A percentile compares a stretch with the other conserved stretches of the same genome.
phyloP scores from a whole-genome alignment of 768 basidiomycete genomes.

The Lepiota brunneoincarnata region DNA sequence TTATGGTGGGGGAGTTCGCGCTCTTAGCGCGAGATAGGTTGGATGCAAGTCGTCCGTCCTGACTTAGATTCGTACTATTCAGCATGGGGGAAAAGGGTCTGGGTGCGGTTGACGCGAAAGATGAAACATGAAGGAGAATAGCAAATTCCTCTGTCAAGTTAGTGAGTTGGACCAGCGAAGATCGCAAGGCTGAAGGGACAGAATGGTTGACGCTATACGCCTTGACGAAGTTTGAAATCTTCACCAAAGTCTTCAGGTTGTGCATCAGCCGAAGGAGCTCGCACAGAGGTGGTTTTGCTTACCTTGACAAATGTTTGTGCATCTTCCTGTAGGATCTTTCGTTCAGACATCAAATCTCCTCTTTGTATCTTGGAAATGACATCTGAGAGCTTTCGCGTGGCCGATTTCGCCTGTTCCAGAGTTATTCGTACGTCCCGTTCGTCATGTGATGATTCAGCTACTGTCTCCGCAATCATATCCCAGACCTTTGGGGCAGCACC shows the following conservation, averaged over 20 bases:
- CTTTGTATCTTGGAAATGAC: constrained; percentile 58
- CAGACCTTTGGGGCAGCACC: constrained; percentile 81
- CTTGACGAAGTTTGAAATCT: constrained; percentile 74
- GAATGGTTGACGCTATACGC: constrained; percentile 57
- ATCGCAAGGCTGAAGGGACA: constrained; percentile 52
- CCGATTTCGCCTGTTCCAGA: constrained; percentile 58
- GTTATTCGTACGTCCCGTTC: constrained; percentile 51
- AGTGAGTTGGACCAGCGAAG: constrained; percentile 72
- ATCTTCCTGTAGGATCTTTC: constrained; percentile 68
- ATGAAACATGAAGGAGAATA: constrained; percentile 83
- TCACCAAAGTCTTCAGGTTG: constrained; percentile 61
- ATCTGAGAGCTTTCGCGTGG: constrained; percentile 61
- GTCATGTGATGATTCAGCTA: constrained; percentile 38
- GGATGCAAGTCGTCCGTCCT: constrained; percentile 38
- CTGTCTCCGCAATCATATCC: constrained; percentile 73
- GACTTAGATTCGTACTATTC: constrained; percentile 23
- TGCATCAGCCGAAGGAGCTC: not conserved
- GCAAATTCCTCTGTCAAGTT: constrained; percentile 86
- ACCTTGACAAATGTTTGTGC: constrained; percentile 85
- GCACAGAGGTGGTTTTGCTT: constrained; percentile 12
- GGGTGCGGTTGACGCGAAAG: constrained; percentile 59
- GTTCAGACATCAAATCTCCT: constrained; percentile 50
- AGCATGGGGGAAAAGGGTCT: constrained; percentile 63
- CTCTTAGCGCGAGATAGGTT: constrained; percentile 61
- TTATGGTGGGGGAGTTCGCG: constrained; percentile 43